A percentile compares a stretch with the other conserved stretches of the same genome.
Evolutionary conservation across 2,329 filamentous ascomycete species (phyloP).

Genomic region (Thielaviopsis musarum): DNA sequence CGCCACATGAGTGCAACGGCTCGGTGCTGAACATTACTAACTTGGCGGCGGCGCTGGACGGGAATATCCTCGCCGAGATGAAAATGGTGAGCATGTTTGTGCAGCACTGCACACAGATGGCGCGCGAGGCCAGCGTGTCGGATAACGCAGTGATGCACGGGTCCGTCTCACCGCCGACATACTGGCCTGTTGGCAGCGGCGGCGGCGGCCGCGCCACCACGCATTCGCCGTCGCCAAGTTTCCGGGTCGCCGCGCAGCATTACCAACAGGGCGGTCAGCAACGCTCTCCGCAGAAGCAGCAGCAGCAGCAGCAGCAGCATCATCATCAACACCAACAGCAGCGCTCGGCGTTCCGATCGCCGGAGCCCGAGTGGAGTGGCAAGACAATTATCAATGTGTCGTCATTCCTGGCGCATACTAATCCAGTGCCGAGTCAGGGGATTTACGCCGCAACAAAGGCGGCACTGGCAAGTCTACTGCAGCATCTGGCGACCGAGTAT

Average conservation of each 20-base stretch:
- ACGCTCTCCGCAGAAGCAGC: not conserved
- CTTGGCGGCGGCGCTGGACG: not conserved
- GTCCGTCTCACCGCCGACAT: not conserved
- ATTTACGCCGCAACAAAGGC: constrained; percentile 21
- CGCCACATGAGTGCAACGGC: constrained; percentile 5
- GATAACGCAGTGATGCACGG: not conserved
- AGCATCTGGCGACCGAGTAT: constrained; percentile 23
- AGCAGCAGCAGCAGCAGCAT: no score
- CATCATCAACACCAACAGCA: not conserved
- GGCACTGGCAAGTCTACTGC: constrained; percentile 20
- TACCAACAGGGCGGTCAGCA: not conserved
- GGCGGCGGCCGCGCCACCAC: not conserved
- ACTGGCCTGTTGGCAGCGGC: not conserved
- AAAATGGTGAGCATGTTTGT: constrained; percentile 6
- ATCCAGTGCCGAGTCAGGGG: not conserved
- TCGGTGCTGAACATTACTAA: constrained; percentile 10
- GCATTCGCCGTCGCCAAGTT: not conserved
- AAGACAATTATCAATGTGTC: constrained; percentile 17
- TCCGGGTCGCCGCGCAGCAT: not conserved
- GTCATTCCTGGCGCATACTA: constrained; percentile 6
- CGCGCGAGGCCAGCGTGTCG: not conserved
- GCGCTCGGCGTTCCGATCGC: constrained; percentile 9
- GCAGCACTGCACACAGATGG: not conserved
- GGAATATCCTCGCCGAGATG: constrained; percentile 10
- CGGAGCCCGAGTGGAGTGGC: constrained; percentile 12